Conservation (phyloP, 116 monocot species). For the Iris pallida region DNA sequence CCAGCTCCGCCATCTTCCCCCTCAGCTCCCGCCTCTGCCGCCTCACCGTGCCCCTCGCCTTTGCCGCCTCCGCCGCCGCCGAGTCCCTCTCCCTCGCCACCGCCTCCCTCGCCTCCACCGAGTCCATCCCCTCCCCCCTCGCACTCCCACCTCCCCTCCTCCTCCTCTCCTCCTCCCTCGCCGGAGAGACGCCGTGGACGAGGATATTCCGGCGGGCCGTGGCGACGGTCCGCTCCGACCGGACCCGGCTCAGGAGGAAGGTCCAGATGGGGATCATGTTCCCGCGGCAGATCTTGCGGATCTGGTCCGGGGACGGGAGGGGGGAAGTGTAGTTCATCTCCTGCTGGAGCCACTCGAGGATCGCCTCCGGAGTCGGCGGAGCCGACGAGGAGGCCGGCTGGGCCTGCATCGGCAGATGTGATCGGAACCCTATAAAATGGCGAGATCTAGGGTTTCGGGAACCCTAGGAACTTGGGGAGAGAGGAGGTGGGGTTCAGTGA, state of each 20-base stretch:
- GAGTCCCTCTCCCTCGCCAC: conserved; percentile 62
- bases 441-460: too few relatives aligned
- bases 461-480: too few relatives aligned
- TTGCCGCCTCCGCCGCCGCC: conserved; percentile 79
- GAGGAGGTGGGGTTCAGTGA: too few relatives aligned
- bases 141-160: conserved; percentile 7
- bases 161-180: conserved; percentile 17
- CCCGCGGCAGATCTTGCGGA: conserved; percentile 81
- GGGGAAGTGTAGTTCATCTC: conserved; percentile 76
- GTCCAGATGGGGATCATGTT: conserved; percentile 77
- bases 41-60: conserved; percentile 60
- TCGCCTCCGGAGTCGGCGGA: conserved; percentile 53
- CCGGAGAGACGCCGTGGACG: conserved; percentile 43
- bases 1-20: conserved; percentile 64
- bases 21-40: conserved; percentile 76
- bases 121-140: conserved; percentile 22
- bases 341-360: conserved; percentile 77
- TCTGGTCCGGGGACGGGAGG: conserved; percentile 58
- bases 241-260: conserved; percentile 66
- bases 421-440: neutral
- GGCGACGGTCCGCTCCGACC: conserved; percentile 65
- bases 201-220: conserved; percentile 65
- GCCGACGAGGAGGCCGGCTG: conserved; percentile 1
- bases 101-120: conserved; percentile 49
- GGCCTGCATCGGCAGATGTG: conserved; percentile 21